Evolutionary conservation across 1,139 yeast species (phyloP), one percentile per base, ranked within the genome.

Genomic region (Yamadazyma friedrichii): DNA sequence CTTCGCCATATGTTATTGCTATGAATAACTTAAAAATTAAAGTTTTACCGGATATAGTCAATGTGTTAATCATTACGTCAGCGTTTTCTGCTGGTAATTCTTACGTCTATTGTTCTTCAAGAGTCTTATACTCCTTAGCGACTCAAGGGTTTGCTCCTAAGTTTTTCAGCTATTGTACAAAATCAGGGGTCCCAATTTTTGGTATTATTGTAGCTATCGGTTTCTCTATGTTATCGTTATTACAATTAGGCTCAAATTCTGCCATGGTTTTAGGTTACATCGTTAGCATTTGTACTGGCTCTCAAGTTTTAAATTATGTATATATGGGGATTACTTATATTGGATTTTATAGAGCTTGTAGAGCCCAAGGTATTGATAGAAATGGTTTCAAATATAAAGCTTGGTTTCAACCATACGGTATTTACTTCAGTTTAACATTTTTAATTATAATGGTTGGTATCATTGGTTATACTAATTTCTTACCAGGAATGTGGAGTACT

Each of bases 241-340:
- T 1, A 75, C 88, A 0, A 33, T 39, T 42, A 29, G 44, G 44
- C 31, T 74, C 88, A 0, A 85, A 87, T 1, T 80, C 89, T 73
- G n/a, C n/a, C n/a, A n/a, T n/a, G n/a, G 95, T 84, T n/a, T 70
- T 87, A 51, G 75, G 76, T 54, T 86, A 89, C 84, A 73, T 87
- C 57, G 81, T 85, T 41, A 82, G 80, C 52, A 66, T 87, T 51
- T 83, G 84, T 50, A 85, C 95, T 1, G 86, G 89, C 1, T 82
- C 89, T 2, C 91, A 85, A 59, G 66, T 86, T 49, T 76, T 85
- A 53, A 85, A 72, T 84, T 42, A 59, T 85, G 33, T 85, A 81
- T 41, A 85, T 46, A 79, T 87, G 70, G 65, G 80, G 45, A 56
- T 80, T n/a, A 82, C 84, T 1, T 87, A 83, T 44, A 51, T 71